Evolutionary conservation across 306 rosid species (phyloP).

Genomic region (Pyrus betulifolia): DNA sequence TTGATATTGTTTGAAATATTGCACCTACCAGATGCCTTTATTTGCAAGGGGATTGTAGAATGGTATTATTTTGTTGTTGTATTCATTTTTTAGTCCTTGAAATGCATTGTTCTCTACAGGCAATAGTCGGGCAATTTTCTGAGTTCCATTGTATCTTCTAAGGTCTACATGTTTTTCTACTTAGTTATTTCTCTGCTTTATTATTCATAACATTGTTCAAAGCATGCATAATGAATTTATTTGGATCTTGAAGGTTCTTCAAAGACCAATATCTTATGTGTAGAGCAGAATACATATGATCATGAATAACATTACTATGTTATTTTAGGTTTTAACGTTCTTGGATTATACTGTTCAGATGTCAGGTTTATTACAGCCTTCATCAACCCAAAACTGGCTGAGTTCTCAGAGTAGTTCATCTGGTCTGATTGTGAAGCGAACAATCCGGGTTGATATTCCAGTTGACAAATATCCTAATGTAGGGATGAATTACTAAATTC

Average conservation of each 20-base stretch:
- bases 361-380: constrained; percentile 60
- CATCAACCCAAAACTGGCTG: constrained; percentile 73
- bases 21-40: background rate
- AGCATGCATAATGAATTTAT: background rate
- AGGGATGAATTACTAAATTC: constrained; percentile 14
- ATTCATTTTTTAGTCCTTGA: background rate
- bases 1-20: background rate
- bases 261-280: constrained; percentile 6
- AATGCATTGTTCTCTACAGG: background rate
- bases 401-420: constrained; percentile 74
- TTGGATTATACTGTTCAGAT: constrained; percentile 50
- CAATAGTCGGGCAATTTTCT: background rate
- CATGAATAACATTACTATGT: background rate
- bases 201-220: background rate
- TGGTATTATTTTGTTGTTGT: background rate
- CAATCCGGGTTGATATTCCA: constrained; percentile 92
- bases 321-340: constrained; percentile 24
- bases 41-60: background rate
- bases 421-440: constrained; percentile 78
- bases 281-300: background rate
- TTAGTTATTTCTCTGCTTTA: background rate
- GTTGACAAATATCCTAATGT: constrained; percentile 77
- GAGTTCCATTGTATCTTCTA: background rate
- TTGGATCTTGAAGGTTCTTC: background rate
- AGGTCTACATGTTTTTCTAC: background rate